Evolutionary conservation across 306 rosid genomes (phyloP), one percentile per base, ranked within the genome.

Genomic region (Rosa chinensis): DNA sequence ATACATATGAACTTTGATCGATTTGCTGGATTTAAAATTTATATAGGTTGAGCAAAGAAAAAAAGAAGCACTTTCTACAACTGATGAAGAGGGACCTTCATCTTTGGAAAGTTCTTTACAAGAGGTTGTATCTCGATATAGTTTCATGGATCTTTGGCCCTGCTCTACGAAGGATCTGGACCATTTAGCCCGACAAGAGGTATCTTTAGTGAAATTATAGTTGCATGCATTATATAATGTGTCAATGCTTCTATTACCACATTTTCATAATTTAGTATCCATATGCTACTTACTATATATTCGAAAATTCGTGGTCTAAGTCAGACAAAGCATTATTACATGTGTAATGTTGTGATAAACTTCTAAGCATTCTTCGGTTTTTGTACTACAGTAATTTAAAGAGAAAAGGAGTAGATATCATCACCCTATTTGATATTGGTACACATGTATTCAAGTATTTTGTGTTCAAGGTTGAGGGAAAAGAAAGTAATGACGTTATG

Each of bases 111-210:
- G 94, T 84, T 88, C 98, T 64, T 80, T 95, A 66, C 96, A 89
- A 79, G 98, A 95, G 85, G 91, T 95, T 83, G 94, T 90, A 53
- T 91, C 97, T 48, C 92, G 98, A 40, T 95, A 95, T 80, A 91
- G 94, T 83, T 95, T 91, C 80, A 92, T 89, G 99, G 99, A 92
- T 79, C 90, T 92, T 66, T 91, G 98, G 99, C 99, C 99, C 5
- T 89, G 99, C 87, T 77, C 96, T 53, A 83, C 95, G 11, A 89
- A 84, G 79, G 97, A 91, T 75, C 89, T 95, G 86, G 98, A 95
- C 81, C 89, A 89, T 85, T 90, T 95, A 82, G 52, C 94, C 28
- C 83, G 91, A 52, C 96, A 91, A 82, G 94, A 95, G 99, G 99
- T 95, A 90, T 78, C 20, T 17, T 42, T 44, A 14, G 23, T 74